These are phyloP conservation scores for Jamesozyma spencerorum DNA, from an alignment of 805 yeast species.

Conservation along the genomic window DNA sequence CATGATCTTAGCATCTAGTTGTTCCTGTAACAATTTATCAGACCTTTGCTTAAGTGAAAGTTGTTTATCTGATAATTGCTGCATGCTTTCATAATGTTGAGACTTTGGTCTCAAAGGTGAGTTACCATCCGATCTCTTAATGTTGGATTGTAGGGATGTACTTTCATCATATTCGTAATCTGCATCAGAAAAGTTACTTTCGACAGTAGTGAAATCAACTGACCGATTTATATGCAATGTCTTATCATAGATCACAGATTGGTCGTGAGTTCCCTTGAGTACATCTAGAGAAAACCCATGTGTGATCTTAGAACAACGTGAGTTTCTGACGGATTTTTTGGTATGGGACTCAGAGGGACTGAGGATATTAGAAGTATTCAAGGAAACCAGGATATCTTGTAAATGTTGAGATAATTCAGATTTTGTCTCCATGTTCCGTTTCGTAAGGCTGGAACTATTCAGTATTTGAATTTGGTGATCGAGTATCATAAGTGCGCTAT, in stretches of 20 bases:
- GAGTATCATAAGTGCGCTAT: background rate
- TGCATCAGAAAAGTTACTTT: background rate
- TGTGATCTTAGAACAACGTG: slow-evolving; percentile 1
- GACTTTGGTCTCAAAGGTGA: background rate
- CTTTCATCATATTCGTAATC: background rate
- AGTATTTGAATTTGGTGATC: background rate
- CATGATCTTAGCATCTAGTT: slow-evolving; percentile 22
- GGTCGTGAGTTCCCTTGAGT: slow-evolving; percentile 5
- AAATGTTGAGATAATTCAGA: background rate
- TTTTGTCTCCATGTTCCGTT: background rate
- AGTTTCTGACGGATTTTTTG: background rate
- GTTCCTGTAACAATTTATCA: slow-evolving; percentile 19
- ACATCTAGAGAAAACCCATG: slow-evolving; percentile 19
- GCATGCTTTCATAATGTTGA: background rate
- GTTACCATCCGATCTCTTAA: too few relatives aligned
- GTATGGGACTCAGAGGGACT: background rate
- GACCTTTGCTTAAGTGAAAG: too few relatives aligned
- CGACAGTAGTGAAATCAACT: slow-evolving; percentile 5
- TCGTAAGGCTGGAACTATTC: too few relatives aligned
- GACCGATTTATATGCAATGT: slow-evolving; percentile 2
- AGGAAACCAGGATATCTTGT: background rate
- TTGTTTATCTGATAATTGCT: slow-evolving; percentile 11
- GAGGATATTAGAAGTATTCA: too few relatives aligned
- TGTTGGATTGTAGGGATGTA: too few relatives aligned
- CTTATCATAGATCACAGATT: background rate